Evolutionary conservation across 2,329 filamentous ascomycete genomes (phyloP).

Genomic region (Chrysoporthe cubensis): DNA sequence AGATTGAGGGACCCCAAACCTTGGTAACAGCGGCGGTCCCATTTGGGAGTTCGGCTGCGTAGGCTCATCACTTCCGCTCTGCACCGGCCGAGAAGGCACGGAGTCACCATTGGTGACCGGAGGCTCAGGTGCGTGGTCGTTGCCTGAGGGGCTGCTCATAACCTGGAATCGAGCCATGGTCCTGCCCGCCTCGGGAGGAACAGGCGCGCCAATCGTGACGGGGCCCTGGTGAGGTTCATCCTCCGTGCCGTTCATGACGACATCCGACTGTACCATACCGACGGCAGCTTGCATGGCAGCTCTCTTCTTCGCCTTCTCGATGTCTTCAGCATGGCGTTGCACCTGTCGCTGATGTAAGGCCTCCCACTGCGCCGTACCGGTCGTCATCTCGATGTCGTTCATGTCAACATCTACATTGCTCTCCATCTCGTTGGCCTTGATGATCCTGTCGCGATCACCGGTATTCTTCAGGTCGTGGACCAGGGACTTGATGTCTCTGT

Average conservation of each 20-base stretch:
- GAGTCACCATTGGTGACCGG: constrained; percentile 61
- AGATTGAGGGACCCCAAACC: constrained; percentile 22
- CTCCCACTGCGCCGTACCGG: constrained; percentile 47
- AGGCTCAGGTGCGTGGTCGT: constrained; percentile 55
- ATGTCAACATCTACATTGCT: constrained; percentile 96
- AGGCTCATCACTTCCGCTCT: constrained; percentile 59
- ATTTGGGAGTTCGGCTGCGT: constrained; percentile 54
- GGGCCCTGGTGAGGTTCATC: constrained; percentile 41
- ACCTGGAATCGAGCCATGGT: constrained; percentile 59
- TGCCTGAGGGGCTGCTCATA: constrained; percentile 62
- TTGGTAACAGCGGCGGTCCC: constrained; percentile 52
- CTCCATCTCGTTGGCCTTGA: constrained; percentile 89
- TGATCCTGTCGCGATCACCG: constrained; percentile 79
- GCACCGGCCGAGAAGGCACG: constrained; percentile 50
- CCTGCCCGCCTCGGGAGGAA: constrained; percentile 56
- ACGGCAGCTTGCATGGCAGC: constrained; percentile 61
- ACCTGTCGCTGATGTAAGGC: constrained; percentile 72
- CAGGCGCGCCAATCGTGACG: constrained; percentile 65
- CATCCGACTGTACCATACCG: constrained; percentile 47
- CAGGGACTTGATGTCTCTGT: constrained; percentile 82
- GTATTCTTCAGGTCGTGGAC: constrained; percentile 82
- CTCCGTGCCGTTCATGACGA: constrained; percentile 9
- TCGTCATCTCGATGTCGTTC: constrained; percentile 71
- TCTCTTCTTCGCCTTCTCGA: constrained; percentile 66
- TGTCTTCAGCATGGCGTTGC: constrained; percentile 62